A percentile compares a stretch with the other conserved stretches of the same genome.
phyloP scores from a whole-genome alignment of 192 early-diverging fungal species.

The Cetraspora pellucida region DNA sequence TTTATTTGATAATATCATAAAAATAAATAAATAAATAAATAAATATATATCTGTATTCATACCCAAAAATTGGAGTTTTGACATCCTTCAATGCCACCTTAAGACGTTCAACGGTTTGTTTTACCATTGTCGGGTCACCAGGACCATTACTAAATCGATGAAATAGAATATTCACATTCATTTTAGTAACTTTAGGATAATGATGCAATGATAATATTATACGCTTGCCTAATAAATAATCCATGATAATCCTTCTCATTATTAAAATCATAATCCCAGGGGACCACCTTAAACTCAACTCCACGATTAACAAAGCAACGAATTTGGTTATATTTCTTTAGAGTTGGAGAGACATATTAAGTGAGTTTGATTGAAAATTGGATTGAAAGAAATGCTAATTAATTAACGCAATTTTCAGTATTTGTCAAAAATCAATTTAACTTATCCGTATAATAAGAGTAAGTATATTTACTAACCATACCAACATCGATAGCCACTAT shows the following conservation, averaged over 20 bases:
- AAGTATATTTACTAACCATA: constrained; percentile 56
- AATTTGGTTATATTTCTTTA: constrained; percentile 94
- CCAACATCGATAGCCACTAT: constrained; percentile 96
- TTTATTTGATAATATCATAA: not conserved
- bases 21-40: not conserved
- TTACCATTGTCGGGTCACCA: constrained; percentile 90
- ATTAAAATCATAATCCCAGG: constrained; percentile 95
- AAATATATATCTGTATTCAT: not conserved
- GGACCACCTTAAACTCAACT: constrained; percentile 91
- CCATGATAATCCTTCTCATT: constrained; percentile 82
- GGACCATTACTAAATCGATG: constrained; percentile 86
- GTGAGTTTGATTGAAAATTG: not conserved
- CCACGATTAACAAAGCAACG: constrained; percentile 96
- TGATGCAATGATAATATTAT: not conserved
- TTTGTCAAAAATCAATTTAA: not conserved
- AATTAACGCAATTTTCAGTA: too few relatives aligned
- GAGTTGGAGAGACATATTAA: too few relatives aligned
- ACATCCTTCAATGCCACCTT: constrained; percentile 63
- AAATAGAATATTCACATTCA: constrained; percentile 18
- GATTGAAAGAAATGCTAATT: too few relatives aligned
- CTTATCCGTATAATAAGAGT: too few relatives aligned
- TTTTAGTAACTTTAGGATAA: not conserved
- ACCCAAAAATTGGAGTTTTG: constrained; percentile 92
- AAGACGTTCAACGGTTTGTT: constrained; percentile 76
- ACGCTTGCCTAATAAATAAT: constrained; percentile 62